Base-by-base conservation (phyloP, 228 moss, liverwort and hornwort genomes). In the Sphagnum magellanicum region DNA sequence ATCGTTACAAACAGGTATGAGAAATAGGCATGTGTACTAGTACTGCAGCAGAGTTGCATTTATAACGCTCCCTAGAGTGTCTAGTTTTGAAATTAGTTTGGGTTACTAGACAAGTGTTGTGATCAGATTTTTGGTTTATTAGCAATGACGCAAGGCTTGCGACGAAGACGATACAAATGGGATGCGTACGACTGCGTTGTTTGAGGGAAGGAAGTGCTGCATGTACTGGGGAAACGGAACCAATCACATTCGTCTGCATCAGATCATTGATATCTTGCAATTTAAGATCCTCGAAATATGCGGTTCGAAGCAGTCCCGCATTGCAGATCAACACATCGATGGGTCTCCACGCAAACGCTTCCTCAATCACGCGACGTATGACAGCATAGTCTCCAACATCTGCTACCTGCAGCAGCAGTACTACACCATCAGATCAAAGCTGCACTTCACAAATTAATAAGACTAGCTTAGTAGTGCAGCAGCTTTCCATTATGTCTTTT, bases 251-350 rank as follows among this genome's bases (percentile, higher is more conserved):
- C 17, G 81, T 87, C 73, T 81, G 68, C 59, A 84, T 77, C 9
- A 81, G 77, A 12, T 70, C 70, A 13, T 96, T 80, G 15, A 92
- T 76, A 69, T 91, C 91, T 84, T 91, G 81, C 61, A 89, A 58
- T 6, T 83, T 70, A 51, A 91, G 72, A 66, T 89, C 73, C 59
- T 91, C 91, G 72, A 96, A 70, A 73, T 89, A 92, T 53, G 91
- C 93, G 48, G 88, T 88, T n/a, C 92, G 78, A 15, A 93, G 92
- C 64, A 93, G 71, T 16, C 96, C 93, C 32, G 93, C 96, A 67
- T 89, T 92, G 74, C 88, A 88, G 64, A 96, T 73, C 66, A 96
- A 64, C 46, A 92, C 68, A 67, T 96, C 92, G 67, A 92, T 89
- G 47, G 95, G 95, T 49, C 77, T 91, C 92, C 91, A 92, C 6